Conservation (phyloP, 2,329 filamentous ascomycete species). For the Botrytis hyacinthi region DNA sequence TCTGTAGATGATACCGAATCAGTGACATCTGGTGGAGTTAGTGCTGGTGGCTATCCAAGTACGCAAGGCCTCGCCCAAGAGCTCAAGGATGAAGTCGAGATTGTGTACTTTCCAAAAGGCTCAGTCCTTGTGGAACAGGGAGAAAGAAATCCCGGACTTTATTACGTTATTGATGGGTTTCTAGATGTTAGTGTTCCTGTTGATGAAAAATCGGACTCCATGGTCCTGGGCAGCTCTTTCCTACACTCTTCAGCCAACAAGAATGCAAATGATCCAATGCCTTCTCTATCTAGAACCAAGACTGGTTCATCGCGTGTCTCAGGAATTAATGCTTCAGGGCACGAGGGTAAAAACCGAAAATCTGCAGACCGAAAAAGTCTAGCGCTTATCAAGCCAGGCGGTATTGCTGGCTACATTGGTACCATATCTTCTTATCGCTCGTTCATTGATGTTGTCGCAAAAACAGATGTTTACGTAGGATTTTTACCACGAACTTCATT, state of each 20-base stretch:
- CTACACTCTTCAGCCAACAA: constrained; percentile 28
- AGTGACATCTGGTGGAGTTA: constrained; percentile 66
- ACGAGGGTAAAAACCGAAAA: constrained; percentile 43
- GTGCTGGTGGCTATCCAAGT: constrained; percentile 58
- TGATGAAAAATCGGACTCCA: constrained; percentile 43
- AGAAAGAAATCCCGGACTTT: constrained; percentile 91
- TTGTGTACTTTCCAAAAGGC: constrained; percentile 94
- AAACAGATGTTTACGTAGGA: constrained; percentile 97
- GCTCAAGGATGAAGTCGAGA: constrained; percentile 88
- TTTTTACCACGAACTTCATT: constrained; percentile 83
- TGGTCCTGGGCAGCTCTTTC: constrained; percentile 34
- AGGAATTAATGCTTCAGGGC: constrained; percentile 26
- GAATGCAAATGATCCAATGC: constrained; percentile 41
- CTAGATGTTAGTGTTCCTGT: constrained; percentile 86
- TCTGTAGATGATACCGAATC: constrained; percentile 84
- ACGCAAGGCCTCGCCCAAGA: constrained; percentile 70
- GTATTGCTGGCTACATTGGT: constrained; percentile 89
- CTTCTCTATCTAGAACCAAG: constrained; percentile 45
- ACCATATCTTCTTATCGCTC: constrained; percentile 93
- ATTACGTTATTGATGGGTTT: constrained; percentile 97
- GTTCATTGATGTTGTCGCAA: constrained; percentile 94
- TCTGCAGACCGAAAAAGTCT: constrained; percentile 65
- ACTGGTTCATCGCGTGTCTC: constrained; percentile 43
- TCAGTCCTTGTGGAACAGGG: constrained; percentile 95
- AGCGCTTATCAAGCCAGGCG: constrained; percentile 90